A percentile compares a stretch with the other conserved stretches of the same genome.
These are phyloP conservation scores for Aureobasidium pullulans DNA, from an alignment of 2,329 filamentous ascomycete species.

Conservation along the genomic window DNA sequence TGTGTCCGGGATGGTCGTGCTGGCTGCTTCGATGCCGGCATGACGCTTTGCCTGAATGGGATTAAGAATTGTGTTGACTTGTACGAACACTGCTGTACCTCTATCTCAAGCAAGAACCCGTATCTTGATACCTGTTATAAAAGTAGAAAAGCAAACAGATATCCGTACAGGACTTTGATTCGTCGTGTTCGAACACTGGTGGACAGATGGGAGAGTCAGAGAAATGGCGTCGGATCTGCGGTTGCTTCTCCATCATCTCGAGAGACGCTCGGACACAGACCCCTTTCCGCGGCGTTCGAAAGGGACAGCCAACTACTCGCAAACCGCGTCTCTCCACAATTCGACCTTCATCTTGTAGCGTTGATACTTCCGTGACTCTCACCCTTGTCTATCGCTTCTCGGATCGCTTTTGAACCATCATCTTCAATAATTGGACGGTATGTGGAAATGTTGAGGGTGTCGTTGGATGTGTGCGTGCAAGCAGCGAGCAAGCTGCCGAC, in stretches of 20 bases:
- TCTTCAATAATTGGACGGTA: neutral
- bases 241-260: constrained; percentile 7
- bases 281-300: constrained; percentile 9
- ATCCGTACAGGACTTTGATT: no score
- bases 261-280: constrained; percentile 2
- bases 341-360: constrained; percentile 7
- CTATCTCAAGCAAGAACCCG: neutral
- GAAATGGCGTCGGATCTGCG: neutral
- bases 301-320: neutral
- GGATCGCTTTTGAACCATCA: neutral
- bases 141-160: no score
- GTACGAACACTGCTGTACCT: neutral
- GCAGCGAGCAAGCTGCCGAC: neutral
- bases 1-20: constrained; percentile 1
- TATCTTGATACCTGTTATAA: neutral
- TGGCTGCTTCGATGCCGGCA: constrained; percentile 1
- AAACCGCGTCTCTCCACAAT: constrained; percentile 9
- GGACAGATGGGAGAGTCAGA: neutral
- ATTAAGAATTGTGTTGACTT: neutral
- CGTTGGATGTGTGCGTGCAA: neutral
- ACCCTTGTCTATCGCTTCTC: constrained; percentile 12
- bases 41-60: constrained; percentile 5
- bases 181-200: neutral
- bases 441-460: neutral
- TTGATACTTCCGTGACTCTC: neutral